Evolutionary conservation across 495 filamentous ascomycete species (phyloP).

Genomic region (Annulohypoxylon bovei): DNA sequence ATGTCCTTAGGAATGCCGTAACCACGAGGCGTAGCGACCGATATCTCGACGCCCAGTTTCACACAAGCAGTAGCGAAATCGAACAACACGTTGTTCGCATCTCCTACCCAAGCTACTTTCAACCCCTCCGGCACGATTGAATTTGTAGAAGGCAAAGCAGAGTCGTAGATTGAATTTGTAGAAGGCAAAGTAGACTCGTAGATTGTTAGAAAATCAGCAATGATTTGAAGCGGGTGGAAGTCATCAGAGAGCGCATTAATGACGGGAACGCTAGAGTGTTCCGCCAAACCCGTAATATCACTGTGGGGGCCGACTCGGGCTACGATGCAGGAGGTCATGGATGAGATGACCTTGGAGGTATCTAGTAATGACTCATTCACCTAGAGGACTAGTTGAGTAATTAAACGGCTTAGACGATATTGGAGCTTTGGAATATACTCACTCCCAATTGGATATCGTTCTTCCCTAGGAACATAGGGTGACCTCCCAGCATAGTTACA

Average conservation of each 20-base stretch:
- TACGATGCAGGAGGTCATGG: constrained; percentile 90
- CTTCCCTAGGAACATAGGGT: constrained; percentile 95
- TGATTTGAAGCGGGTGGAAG: constrained; percentile 90
- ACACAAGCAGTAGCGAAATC: constrained; percentile 86
- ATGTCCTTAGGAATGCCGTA: constrained; percentile 81
- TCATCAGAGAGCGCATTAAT: constrained; percentile 93
- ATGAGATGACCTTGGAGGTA: constrained; percentile 86
- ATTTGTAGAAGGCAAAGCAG: constrained; percentile 58
- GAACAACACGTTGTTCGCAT: constrained; percentile 96
- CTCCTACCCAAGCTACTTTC: constrained; percentile 95
- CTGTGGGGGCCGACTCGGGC: constrained; percentile 86
- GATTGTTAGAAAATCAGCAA: constrained; percentile 93
- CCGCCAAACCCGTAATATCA: constrained; percentile 81
- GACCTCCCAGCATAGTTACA: constrained; percentile 81
- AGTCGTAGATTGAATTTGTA: constrained; percentile 74
- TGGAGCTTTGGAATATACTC: constrained; percentile 33
- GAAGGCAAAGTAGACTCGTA: constrained; percentile 70
- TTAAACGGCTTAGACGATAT: background rate
- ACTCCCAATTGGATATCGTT: constrained; percentile 96
- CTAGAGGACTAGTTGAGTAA: constrained; percentile 46
- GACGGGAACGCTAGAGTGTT: constrained; percentile 85
- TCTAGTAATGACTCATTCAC: constrained; percentile 92
- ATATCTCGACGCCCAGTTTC: constrained; percentile 86
- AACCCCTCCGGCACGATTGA: constrained; percentile 78
- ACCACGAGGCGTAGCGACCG: constrained; percentile 84